Percentiles rank a stretch among this genome's conserved stretches.
These are phyloP conservation scores for Aspergillus conjunctus DNA, from an alignment of 495 filamentous ascomycete genomes.

Conservation along the genomic window DNA sequence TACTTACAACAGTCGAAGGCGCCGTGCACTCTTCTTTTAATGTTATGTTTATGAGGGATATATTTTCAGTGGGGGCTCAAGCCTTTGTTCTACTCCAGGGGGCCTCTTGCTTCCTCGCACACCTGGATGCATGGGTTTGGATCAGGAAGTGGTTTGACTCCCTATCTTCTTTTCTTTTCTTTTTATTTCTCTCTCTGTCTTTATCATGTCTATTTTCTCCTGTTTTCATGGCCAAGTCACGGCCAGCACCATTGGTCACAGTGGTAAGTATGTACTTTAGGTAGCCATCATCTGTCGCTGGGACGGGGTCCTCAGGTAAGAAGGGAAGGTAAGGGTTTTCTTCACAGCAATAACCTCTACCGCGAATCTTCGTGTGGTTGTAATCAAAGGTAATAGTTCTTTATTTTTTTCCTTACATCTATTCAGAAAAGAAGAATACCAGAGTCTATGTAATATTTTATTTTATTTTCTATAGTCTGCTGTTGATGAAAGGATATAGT, in stretches of 20 bases:
- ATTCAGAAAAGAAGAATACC: background rate
- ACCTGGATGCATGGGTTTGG: conserved; percentile 11
- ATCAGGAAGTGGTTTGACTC: conserved; percentile 8
- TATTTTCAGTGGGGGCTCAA: conserved; percentile 1
- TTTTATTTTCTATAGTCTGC: conserved; percentile 9
- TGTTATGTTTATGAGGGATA: conserved; percentile 13
- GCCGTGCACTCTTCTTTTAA: conserved; percentile 7
- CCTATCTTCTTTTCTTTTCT: conserved; percentile 26
- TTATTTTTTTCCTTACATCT: conserved; percentile 1
- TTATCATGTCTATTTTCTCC: conserved; percentile 27
- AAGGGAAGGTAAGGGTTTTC: conserved; percentile 68
- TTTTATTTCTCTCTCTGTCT: conserved; percentile 22
- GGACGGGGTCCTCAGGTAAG: conserved; percentile 55
- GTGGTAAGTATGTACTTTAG: conserved; percentile 58
- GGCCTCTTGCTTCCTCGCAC: background rate
- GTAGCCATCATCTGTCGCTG: conserved; percentile 28
- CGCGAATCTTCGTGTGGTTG: conserved; percentile 35
- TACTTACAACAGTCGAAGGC: conserved; percentile 28
- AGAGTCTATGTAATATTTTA: conserved; percentile 1
- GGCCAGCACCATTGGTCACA: conserved; percentile 19
- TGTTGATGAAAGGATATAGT: conserved; percentile 3
- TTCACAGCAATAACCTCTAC: conserved; percentile 36
- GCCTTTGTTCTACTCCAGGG: background rate
- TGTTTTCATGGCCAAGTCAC: conserved; percentile 26
- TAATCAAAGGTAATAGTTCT: conserved; percentile 32